Evolutionary conservation across 441 rosid species (phyloP), one percentile per base, ranked within the genome.

Genomic region (Theobroma grandiflorum): DNA sequence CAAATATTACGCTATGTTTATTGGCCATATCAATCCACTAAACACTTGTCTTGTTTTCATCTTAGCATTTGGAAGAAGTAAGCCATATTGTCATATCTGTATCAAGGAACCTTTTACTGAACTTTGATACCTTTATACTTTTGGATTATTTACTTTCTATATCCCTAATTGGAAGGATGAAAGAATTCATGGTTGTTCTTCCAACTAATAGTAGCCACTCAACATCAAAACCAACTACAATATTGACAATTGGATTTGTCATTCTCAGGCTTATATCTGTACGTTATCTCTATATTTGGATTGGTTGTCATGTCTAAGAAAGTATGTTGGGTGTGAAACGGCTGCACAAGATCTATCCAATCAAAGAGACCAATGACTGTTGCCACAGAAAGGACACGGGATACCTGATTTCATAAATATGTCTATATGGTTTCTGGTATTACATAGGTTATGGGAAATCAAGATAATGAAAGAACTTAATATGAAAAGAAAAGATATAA

Each of bases 391-490:
- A 33, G 40, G 42, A 33, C 35, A 33, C 40, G 12, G 66, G 38
- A 62, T 14, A n/a, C 11, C 6, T 33, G 40, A 31, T 11, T 12
- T 33, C 40, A 12, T 12, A 62, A 22, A 58, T 62, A 40, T 61
- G 8, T 40, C 38, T 12, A 33, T 1, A 62, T 62, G 42, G 18
- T 18, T 18, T 55, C 38, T 31, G 38, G 38, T 14, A 58, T 68
- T 31, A 15, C 22, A 49, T 10, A 53, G 31, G 37, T 35, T 52
- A 52, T 35, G 47, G 61, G 53, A 70, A 49, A 49, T 70, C 57
- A 49, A 49, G 59, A 49, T 70, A 37, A 70, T 49, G 22, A 70
- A 62, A 31, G 20, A 49, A 49, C 59, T 49, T 70, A 18, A 70
- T 15, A 31, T 70, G 59, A 70, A 49, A 47, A 49, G 14, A 42